Evolutionary conservation across 2,329 filamentous ascomycete genomes (phyloP).

Genomic region (Apiospora kogelbergensis): DNA sequence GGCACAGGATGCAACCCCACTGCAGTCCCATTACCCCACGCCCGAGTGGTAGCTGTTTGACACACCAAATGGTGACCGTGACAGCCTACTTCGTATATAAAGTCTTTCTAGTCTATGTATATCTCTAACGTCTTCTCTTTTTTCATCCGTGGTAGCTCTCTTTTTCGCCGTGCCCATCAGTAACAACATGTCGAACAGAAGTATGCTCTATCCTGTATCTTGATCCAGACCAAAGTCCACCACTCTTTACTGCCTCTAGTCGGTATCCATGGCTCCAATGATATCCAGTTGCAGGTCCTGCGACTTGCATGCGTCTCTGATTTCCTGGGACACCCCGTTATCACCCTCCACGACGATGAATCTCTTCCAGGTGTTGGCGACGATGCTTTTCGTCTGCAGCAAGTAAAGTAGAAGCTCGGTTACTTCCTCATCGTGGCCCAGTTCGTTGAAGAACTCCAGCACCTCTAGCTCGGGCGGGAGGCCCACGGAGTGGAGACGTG

Average conservation of each 20-base stretch:
- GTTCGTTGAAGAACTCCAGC: conserved; percentile 45
- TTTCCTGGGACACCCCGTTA: conserved; percentile 31
- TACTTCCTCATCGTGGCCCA: conserved; percentile 48
- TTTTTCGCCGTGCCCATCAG: neutral
- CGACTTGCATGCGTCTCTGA: conserved; percentile 35
- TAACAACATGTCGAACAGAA: neutral
- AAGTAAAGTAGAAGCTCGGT: conserved; percentile 43
- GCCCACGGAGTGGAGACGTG: conserved; percentile 46
- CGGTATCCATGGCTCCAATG: conserved; percentile 12
- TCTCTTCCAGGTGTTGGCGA: conserved; percentile 37
- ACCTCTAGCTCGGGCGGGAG: conserved; percentile 45
- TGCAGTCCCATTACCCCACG: neutral
- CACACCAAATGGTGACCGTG: neutral
- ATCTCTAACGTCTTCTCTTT: neutral
- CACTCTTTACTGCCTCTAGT: neutral
- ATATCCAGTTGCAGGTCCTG: conserved; percentile 31
- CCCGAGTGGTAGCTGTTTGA: neutral
- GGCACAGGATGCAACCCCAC: neutral
- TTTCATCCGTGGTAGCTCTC: no score
- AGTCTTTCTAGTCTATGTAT: neutral
- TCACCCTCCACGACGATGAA: conserved; percentile 38
- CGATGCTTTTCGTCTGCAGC: conserved; percentile 37
- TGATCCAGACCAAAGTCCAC: neutral
- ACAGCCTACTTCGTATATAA: neutral
- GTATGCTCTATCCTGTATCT: neutral